Percentiles rank a stretch among this genome's conserved stretches.
These are phyloP conservation scores for Cryoendolithus antarcticus DNA, from an alignment of 2,329 filamentous ascomycete species.

Conservation along the genomic window DNA sequence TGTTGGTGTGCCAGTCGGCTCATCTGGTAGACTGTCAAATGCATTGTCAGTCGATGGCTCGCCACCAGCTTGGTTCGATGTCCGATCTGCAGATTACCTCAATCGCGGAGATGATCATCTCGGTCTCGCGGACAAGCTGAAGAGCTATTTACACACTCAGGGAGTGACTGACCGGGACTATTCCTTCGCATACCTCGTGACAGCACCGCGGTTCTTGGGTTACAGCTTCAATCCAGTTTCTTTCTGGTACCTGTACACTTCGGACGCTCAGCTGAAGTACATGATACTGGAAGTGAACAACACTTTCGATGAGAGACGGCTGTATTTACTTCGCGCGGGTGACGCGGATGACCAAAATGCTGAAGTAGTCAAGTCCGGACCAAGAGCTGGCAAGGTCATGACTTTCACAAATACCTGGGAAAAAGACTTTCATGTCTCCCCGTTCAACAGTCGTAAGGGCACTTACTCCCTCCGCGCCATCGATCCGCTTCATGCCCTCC, in stretches of 20 bases:
- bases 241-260: conserved; percentile 66
- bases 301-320: conserved; percentile 58
- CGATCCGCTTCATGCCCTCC: conserved; percentile 29
- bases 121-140: conserved; percentile 52
- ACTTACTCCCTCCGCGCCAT: conserved; percentile 35
- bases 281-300: conserved; percentile 67
- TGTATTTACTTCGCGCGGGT: conserved; percentile 47
- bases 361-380: not conserved
- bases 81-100: conserved; percentile 51
- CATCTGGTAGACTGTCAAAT: conserved; percentile 41
- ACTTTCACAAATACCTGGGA: conserved; percentile 43
- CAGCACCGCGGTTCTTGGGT: conserved; percentile 55
- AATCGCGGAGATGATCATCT: conserved; percentile 38
- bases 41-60: conserved; percentile 39
- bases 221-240: conserved; percentile 66
- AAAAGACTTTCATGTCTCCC: conserved; percentile 67
- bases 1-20: conserved; percentile 55
- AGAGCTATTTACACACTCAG: conserved; percentile 44
- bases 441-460: conserved; percentile 51
- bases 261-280: conserved; percentile 43
- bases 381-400: conserved; percentile 5
- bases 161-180: conserved; percentile 47
- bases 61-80: conserved; percentile 42
- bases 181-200: conserved; percentile 58
- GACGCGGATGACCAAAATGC: not conserved